Evolutionary conservation across 164 flowering plant species (phyloP), one percentile per base, ranked within the genome.

Genomic region (Amborella trichopoda): DNA sequence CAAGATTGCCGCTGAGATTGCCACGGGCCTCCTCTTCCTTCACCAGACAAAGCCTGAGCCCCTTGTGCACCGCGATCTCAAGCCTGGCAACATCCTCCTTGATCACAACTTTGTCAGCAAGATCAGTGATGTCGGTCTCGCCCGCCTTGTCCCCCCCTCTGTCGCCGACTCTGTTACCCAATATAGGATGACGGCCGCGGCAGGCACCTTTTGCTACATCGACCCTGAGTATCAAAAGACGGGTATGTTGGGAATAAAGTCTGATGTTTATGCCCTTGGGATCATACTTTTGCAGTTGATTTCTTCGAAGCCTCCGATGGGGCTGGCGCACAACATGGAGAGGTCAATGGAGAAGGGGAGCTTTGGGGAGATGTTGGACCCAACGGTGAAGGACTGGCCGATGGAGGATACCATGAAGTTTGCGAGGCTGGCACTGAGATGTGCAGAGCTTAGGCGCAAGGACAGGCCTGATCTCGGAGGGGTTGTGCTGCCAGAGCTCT

Each of bases 171-270:
- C 61, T 33, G 65, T 63, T 11, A 75, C 73, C 3, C 80, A 73
- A 46, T 74, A 39, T 46, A 57, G 27, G 5, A 60, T 73, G 68
- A 78, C 84, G n/a, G 64, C 80, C 5, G 43, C 80, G 0, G 84
- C 84, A 2, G 84, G 84, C 14, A 78, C 84, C 3, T 78, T 78
- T 52, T 78, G 84, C 40, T 78, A 78, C 44, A 78, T 78, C 5
- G 84, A 77, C 24, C 83, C 83, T 0, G 83, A 77, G 64, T 77
- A 77, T 33, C 83, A 77, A 39, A 69, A 72, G 50, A 78, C 84
- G 0, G 84, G 84, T 23, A 63, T 78, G 80, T 61, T 78, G 2
- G 74, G 80, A 2, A 66, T 68, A 3, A 72, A 75, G 44, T 78
- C 84, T 17, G 84, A 78, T 28, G 44, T 78, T 2, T 78, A 78